Evolutionary conservation across 139 green algal species (phyloP), one percentile per base, ranked within the genome.

Genomic region (Coelastrella sp.): DNA sequence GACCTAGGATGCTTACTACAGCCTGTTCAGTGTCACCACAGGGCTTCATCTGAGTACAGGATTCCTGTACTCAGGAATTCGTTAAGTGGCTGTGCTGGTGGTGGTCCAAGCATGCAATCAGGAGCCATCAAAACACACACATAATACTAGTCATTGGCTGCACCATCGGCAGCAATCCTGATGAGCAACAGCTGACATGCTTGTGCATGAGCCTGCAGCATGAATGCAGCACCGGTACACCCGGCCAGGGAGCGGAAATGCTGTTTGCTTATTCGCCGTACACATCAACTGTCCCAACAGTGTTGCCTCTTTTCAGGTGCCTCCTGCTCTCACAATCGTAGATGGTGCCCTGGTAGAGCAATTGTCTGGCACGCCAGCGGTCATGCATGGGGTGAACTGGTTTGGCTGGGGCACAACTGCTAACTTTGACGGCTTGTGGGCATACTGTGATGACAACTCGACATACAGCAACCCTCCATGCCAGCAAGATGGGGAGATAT

Each of bases 371-470:
- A 54, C 58, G 23, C 64, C 64, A 54, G 82, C 47, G 0, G 5
- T 65, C 23, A 61, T 87, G 32, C 65, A 87, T 16, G 82, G 82
- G 6, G 23, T 87, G 4, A 87, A 87, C 65, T 87, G 23, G 56
- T 87, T 87, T 54, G 82, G 82, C 61, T 87, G 61, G 82, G n/a
- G 75, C 16, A 78, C 64, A 32, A 87, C 64, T 7, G 8, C 32
- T 4, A 64, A 78, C 64, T 78, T 87, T 17, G 82, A 87, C 23
- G 82, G 82, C 4, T 64, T 87, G 3, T 87, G 82, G 82, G 82
- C 61, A 19, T 71, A 71, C 61, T 71, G 61, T 71, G 61, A 71
- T 71, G 61, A 71, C 61, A 71, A 2, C 61, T 80, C n/a, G 4
- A 19, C 66, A 75, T 75, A 19, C 66, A 75, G 16, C 66, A 75